phyloP scores from a whole-genome alignment of 78 protist species.

The Dictyostelium citrinum region DNA sequence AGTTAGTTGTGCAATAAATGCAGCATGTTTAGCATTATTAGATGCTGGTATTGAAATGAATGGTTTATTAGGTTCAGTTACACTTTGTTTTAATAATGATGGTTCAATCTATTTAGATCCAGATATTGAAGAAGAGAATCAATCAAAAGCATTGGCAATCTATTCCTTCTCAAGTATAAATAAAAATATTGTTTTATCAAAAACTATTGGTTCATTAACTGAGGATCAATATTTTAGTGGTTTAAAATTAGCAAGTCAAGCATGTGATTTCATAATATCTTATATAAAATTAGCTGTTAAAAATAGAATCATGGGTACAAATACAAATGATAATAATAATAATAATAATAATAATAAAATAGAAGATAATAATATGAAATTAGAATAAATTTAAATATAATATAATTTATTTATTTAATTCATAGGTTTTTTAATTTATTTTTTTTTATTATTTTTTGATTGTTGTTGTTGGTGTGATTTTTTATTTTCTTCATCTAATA shows the following conservation, averaged over 20 bases:
- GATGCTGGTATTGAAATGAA: slow-evolving; percentile 81
- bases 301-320: slow-evolving; percentile 66
- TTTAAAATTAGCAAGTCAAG: background rate
- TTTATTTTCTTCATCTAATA: slow-evolving; percentile 13
- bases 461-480: background rate
- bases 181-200: slow-evolving; percentile 12
- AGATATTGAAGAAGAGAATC: slow-evolving; percentile 35
- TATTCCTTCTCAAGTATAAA: slow-evolving; percentile 17
- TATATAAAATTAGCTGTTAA: slow-evolving; percentile 55
- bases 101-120: slow-evolving; percentile 57
- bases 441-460: background rate
- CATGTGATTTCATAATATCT: slow-evolving; percentile 32
- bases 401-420: background rate
- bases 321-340: background rate
- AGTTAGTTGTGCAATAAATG: slow-evolving; percentile 72
- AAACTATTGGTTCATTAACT: slow-evolving; percentile 21
- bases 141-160: slow-evolving; percentile 41
- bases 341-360: background rate
- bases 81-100: slow-evolving; percentile 32
- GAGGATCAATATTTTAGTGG: slow-evolving; percentile 33
- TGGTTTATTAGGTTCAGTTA: slow-evolving; percentile 41
- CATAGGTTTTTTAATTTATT: background rate
- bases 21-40: slow-evolving; percentile 72
- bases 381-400: background rate
- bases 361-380: too few species aligned